phyloP scores from a whole-genome alignment of 2,329 filamentous ascomycete genomes.

The Drechslerella dactyloides region DNA sequence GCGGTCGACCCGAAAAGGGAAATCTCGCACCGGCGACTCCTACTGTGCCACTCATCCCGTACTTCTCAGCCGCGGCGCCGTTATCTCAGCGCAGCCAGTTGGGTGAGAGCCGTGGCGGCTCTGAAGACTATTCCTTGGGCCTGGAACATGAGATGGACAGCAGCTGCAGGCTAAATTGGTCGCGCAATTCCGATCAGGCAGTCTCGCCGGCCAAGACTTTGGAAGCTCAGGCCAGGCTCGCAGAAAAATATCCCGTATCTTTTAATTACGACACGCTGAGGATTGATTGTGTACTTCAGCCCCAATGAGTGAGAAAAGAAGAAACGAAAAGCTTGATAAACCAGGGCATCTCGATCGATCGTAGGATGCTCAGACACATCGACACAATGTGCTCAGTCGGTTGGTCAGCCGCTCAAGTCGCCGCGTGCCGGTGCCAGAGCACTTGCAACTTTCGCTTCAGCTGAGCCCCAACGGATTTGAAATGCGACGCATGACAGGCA shows the following conservation, averaged over 20 bases:
- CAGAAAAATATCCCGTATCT: background rate
- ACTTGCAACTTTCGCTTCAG: too few species aligned
- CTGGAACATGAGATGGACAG: background rate
- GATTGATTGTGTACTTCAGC: constrained; percentile 1
- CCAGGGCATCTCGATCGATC: background rate
- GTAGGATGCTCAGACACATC: too few species aligned
- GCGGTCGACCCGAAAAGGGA: too few species aligned
- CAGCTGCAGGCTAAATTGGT: background rate
- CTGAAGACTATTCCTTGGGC: too few species aligned
- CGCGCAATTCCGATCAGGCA: too few species aligned
- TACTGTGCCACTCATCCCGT: background rate
- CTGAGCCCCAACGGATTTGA: too few species aligned
- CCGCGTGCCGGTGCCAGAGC: too few species aligned
- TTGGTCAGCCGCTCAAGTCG: too few species aligned
- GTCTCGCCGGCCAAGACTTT: background rate
- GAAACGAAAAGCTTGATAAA: background rate
- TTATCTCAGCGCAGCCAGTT: background rate
- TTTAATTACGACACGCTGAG: constrained; percentile 1
- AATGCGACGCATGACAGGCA: too few species aligned
- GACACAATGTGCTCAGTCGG: too few species aligned
- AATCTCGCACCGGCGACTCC: too few species aligned
- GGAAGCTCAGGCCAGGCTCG: background rate
- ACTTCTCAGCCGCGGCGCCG: background rate
- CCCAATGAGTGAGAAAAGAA: background rate
- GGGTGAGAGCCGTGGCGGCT: background rate